Evolutionary conservation across 2,329 filamentous ascomycete genomes (phyloP).

Genomic region (Alternaria longipes): DNA sequence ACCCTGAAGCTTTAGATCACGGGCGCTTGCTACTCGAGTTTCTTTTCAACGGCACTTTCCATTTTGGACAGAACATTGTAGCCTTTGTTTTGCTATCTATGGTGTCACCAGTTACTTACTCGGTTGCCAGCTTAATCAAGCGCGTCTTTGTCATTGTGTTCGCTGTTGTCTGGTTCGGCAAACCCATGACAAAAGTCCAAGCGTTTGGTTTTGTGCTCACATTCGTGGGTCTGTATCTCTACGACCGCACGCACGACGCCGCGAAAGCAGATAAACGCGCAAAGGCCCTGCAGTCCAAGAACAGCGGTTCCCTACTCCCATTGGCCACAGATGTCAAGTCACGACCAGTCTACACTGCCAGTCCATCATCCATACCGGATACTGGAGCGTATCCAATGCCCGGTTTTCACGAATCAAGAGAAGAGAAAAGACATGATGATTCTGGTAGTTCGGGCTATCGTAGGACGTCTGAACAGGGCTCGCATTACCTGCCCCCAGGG

Average conservation of each 20-base stretch:
- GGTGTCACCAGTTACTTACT: constrained; percentile 96
- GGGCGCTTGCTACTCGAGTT: constrained; percentile 78
- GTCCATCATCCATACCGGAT: constrained; percentile 50
- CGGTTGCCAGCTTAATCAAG: constrained; percentile 94
- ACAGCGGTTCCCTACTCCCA: constrained; percentile 72
- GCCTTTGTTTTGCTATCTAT: constrained; percentile 92
- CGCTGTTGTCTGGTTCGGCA: constrained; percentile 96
- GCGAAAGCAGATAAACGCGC: constrained; percentile 87
- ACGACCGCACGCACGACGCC: constrained; percentile 89
- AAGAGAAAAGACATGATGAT: constrained; percentile 68
- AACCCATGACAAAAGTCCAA: constrained; percentile 83
- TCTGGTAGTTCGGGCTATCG: constrained; percentile 58
- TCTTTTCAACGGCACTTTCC: constrained; percentile 94
- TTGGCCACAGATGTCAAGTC: constrained; percentile 57
- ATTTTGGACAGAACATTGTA: constrained; percentile 95
- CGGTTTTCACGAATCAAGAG: constrained; percentile 45
- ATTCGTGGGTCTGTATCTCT: constrained; percentile 91
- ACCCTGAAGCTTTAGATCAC: constrained; percentile 75
- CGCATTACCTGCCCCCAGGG: constrained; percentile 75
- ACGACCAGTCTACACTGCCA: constrained; percentile 50
- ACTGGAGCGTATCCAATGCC: constrained; percentile 42
- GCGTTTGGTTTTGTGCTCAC: constrained; percentile 86
- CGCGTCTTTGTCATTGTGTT: constrained; percentile 96
- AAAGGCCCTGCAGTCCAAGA: constrained; percentile 69
- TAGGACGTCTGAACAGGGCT: constrained; percentile 51